Evolutionary conservation across 305 asterid genomes (phyloP).

Genomic region (Fraxinus baroniana): DNA sequence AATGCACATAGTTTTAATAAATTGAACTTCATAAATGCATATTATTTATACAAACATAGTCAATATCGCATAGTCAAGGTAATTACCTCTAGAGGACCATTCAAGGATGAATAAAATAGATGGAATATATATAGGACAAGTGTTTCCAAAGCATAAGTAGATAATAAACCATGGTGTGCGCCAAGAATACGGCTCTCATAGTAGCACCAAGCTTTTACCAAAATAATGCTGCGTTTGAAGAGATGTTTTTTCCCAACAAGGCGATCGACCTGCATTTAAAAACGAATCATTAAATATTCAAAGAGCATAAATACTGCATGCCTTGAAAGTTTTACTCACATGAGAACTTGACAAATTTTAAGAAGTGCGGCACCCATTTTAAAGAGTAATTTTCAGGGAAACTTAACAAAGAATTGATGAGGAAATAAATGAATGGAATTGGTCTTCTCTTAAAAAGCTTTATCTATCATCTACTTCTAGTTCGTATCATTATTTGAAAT

Average conservation of each 20-base stretch:
- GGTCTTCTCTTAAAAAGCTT: constrained; percentile 10
- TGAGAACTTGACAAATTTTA: constrained; percentile 1
- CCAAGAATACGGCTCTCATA: constrained; percentile 91
- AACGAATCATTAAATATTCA: constrained; percentile 1
- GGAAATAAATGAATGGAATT: background rate
- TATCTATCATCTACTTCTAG: background rate
- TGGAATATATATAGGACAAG: constrained; percentile 77
- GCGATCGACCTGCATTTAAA: constrained; percentile 68
- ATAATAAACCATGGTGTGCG: constrained; percentile 78
- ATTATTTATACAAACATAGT: constrained; percentile 3
- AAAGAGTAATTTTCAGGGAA: background rate
- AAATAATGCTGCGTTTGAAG: constrained; percentile 78
- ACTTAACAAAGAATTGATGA: background rate
- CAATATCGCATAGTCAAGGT: constrained; percentile 7
- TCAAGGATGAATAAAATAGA: constrained; percentile 63
- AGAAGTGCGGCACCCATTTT: background rate
- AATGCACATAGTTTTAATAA: constrained; percentile 18
- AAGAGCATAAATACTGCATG: background rate
- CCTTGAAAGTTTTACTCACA: constrained; percentile 3
- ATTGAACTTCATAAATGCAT: constrained; percentile 18
- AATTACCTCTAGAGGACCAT: constrained; percentile 66
- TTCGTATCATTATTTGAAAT: background rate
- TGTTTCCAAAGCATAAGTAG: constrained; percentile 89
- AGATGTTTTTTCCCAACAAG: constrained; percentile 71
- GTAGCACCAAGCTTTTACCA: constrained; percentile 86